Evolutionary conservation across 2,329 filamentous ascomycete genomes (phyloP).

Genomic region (Dothistroma septosporum): DNA sequence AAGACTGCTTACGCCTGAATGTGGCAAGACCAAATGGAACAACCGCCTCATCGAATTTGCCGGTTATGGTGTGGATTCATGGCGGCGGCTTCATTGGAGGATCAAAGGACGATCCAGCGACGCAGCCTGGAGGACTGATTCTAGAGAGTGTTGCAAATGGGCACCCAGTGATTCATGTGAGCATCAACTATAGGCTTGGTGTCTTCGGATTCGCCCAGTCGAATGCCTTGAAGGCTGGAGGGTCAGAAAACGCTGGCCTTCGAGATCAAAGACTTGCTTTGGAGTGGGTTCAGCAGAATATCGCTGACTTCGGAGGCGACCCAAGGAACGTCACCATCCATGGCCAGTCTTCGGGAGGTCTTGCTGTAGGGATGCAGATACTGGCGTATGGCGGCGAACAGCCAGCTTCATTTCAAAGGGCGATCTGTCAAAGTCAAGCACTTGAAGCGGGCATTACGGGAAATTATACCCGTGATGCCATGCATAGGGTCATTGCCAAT

Average conservation of each 20-base stretch:
- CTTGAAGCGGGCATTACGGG: constrained; percentile 49
- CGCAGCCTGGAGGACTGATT: constrained; percentile 45
- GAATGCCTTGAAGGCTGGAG: constrained; percentile 31
- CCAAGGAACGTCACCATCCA: constrained; percentile 40
- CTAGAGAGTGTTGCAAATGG: constrained; percentile 45
- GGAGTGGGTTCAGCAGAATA: constrained; percentile 58
- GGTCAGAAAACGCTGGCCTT: constrained; percentile 41
- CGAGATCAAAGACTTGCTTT: constrained; percentile 58
- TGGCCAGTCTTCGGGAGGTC: constrained; percentile 37
- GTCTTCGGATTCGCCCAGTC: constrained; percentile 40
- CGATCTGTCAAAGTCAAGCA: constrained; percentile 47
- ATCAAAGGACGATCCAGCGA: constrained; percentile 33
- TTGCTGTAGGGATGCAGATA: constrained; percentile 40
- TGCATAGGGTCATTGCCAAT: constrained; percentile 40
- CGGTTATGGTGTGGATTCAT: constrained; percentile 37
- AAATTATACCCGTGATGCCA: constrained; percentile 48
- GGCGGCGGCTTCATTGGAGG: constrained; percentile 24
- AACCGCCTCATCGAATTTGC: constrained; percentile 28
- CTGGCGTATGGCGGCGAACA: constrained; percentile 46
- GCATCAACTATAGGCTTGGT: constrained; percentile 34
- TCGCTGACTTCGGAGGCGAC: constrained; percentile 58
- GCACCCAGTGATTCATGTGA: constrained; percentile 35
- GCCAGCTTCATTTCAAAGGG: constrained; percentile 45
- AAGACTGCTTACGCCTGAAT: constrained; percentile 34
- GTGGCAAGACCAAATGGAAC: constrained; percentile 25